Evolutionary conservation across 495 filamentous ascomycete species (phyloP), one percentile per base, ranked within the genome.

Genomic region (Pyrenopolyporus hunteri): DNA sequence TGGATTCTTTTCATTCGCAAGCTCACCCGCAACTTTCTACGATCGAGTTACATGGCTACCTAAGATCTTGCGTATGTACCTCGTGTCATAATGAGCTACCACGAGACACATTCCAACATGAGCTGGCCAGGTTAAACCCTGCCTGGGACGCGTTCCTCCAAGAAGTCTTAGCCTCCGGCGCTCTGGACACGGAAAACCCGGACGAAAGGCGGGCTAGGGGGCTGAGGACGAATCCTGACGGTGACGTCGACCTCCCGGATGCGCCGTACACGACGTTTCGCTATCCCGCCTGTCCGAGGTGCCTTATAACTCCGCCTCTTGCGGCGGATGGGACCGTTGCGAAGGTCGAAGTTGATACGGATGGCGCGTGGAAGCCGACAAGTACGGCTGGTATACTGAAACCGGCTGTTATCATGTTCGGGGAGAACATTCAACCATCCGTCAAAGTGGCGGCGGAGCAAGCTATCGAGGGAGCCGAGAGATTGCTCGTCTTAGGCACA

Each of bases 381-480:
- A 92, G 89, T 37, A 91, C 76, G 10, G 89, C 85, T 2, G 92
- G 91, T 0, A 83, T 98, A 11, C 66, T 98, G 35, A 98, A 98
- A 70, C 94, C 94, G 3, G 87, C 87, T 1, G 93, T 98, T 0
- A 85, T 89, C 46, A 96, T 98, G 91, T 98, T 98, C 72, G 94
- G 94, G 2, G 94, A 98, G 73, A 91, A 85, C 48, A 94, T 97
- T 25, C 75, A 82, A 2, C 67, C 70, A 1, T 50, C 67, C 3
- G 86, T 92, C 10, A 97, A 93, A 69, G 59, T 67, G 1, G 86
- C 84, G n/a, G 93, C 92, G 1, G 92, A 97, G 67, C 77, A 84
- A 13, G 88, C 86, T 6, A 84, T 98, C 32, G 88, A 96, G 61
- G 81, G 82, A 45, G 87, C 93, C 6, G 84, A 83, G 11, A 78